Evolutionary conservation across 306 rosid species (phyloP).

Genomic region (peach (Prunus persica)): DNA sequence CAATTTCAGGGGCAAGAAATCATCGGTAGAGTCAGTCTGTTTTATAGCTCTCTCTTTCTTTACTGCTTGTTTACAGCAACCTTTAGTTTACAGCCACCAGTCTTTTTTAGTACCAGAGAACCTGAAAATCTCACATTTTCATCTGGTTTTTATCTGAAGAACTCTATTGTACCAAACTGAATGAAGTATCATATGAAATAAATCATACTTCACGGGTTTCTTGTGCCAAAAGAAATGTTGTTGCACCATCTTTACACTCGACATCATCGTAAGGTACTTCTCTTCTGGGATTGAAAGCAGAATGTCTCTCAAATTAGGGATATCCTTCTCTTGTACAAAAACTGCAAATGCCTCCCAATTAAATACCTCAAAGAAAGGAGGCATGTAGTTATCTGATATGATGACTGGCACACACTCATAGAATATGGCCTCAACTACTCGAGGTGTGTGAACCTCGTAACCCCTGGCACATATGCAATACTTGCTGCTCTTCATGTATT

Average conservation of each 20-base stretch:
- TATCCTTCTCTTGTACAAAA: conserved; percentile 58
- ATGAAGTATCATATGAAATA: conserved; percentile 79
- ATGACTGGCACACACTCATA: conserved; percentile 58
- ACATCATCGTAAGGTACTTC: conserved; percentile 53
- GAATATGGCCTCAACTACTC: conserved; percentile 68
- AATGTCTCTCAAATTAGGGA: conserved; percentile 57
- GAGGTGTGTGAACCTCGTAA: conserved; percentile 72
- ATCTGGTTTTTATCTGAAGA: conserved; percentile 41
- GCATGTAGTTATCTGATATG: conserved; percentile 44
- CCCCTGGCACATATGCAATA: conserved; percentile 89
- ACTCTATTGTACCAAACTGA: conserved; percentile 71
- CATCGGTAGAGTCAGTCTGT: not conserved
- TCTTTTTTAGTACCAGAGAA: not conserved
- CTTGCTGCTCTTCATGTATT: conserved; percentile 78
- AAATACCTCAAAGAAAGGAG: conserved; percentile 57
- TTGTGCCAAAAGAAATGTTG: conserved; percentile 70
- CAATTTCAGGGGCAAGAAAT: not conserved
- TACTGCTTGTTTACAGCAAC: not conserved
- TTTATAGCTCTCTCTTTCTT: not conserved
- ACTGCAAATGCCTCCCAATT: conserved; percentile 50
- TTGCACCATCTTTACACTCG: conserved; percentile 55
- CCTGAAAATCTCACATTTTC: not conserved
- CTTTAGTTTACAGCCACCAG: not conserved
- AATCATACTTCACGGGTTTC: conserved; percentile 57
- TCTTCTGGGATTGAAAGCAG: conserved; percentile 68